Evolutionary conservation across 2,329 filamentous ascomycete species (phyloP), one percentile per base, ranked within the genome.

Genomic region (Clarireedia homoeocarpa): DNA sequence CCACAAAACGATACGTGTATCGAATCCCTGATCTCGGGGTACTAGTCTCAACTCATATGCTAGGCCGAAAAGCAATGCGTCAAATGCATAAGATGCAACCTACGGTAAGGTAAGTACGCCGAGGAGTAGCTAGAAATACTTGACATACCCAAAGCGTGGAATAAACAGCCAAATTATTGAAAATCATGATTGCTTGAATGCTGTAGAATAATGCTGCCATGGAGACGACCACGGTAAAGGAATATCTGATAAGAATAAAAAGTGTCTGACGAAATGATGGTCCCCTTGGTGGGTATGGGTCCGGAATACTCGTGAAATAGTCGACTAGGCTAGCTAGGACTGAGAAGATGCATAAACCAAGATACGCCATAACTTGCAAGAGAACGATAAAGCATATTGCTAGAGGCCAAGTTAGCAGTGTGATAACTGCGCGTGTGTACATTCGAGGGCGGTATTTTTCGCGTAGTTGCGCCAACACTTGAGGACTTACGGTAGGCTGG

Each of bases 21-120:
- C 55, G 14, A 60, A 55, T 17, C 48, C 51, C 34, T 62, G 56
- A 15, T 62, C 58, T 30, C 52, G 47, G 4, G 58, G 57, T 30
- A 62, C 26, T 6, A 66, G 10, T 39, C 48, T 24, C 23, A 62
- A 30, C 39, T 44, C 17, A 39, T 59, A 58, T 52, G 62, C 56
- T 50, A 63, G 12, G 9, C 60, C 57, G 6, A 67, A 65, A 1
- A 65, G 34, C 2, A 67, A 44, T 51, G 63, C 63, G 40, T 68
- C 66, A 48, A 56, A 59, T 7, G 62, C 63, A 59, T 66, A 66
- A 52, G 65, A 64, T 10, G 66, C 53, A 26, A 68, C 61, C 65
- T 67, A 40, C 20, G 5, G 6, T 24, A 4, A 20, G 23, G 47
- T 64, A 26, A 65, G 60, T 23, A 48, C n/a, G 17, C 10, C 3